Conservation (phyloP, 2,329 filamentous ascomycete species). For the Neurospora sp. region DNA sequence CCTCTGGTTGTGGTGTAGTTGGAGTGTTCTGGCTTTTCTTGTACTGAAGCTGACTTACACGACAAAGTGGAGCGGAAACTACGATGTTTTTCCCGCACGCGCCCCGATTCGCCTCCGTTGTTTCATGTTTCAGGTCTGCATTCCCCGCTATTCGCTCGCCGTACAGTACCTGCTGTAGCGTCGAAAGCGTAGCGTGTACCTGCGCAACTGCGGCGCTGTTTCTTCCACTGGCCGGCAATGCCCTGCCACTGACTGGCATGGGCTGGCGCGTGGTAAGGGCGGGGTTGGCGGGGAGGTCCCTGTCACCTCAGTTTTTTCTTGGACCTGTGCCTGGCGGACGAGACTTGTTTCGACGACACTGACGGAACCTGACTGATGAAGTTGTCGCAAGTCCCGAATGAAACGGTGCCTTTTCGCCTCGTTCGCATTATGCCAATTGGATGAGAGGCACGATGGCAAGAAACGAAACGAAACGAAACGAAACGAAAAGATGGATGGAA, state of each 20-base stretch:
- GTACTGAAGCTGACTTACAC: not conserved
- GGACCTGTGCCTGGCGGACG: not conserved
- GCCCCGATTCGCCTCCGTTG: not conserved
- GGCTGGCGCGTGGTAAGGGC: not conserved
- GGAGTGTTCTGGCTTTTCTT: too few relatives aligned
- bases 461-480: not conserved
- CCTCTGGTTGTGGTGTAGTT: too few relatives aligned
- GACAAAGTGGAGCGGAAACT: not conserved
- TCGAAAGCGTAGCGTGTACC: not conserved
- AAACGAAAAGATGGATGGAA: not conserved
- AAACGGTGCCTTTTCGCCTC: not conserved
- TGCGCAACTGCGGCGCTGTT: not conserved
- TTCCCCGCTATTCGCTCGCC: not conserved
- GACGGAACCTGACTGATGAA: not conserved
- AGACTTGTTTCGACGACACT: not conserved
- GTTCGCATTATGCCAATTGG: not conserved
- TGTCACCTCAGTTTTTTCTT: not conserved
- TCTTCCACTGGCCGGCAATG: too few relatives aligned
- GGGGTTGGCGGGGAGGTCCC: not conserved
- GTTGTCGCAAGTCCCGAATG: not conserved
- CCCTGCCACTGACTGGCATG: not conserved
- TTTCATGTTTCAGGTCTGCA: not conserved
- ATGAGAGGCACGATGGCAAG: not conserved
- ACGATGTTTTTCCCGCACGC: not conserved
- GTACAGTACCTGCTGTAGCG: not conserved